Evolutionary conservation across 352 stramenopile genomes (phyloP), one percentile per base, ranked within the genome.

Genomic region (Pythium chondricola): DNA sequence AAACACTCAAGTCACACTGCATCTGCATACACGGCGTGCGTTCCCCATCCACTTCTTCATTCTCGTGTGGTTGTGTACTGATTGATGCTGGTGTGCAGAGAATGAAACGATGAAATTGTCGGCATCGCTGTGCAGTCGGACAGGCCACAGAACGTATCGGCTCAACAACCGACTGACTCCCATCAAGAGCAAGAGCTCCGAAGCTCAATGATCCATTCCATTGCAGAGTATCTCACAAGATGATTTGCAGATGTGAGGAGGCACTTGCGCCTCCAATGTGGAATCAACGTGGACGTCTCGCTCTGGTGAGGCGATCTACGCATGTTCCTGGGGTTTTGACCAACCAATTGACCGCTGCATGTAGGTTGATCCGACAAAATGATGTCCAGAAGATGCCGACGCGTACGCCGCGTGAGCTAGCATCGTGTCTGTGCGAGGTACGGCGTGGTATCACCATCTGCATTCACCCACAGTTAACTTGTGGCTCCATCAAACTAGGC

Each of bases 341-440:
- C n/a, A n/a, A n/a, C n/a, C n/a, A n/a, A n/a, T n/a, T n/a, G n/a
- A n/a, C n/a, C n/a, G n/a, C n/a, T 32, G n/a, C 13, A 17, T 27
- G 17, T 36, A 72, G 63, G 64, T 43, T 70, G 18, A 77, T 77
- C 29, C 61, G 70, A 33, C 67, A 77, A 35, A 74, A 72, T 32
- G 39, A 69, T 16, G 63, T 74, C 3, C 64, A 74, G 37, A 63
- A 68, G 30, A 70, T 73, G 62, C 44, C 65, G 13, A 54, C 14
- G 16, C 36, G 52, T 10, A 60, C 43, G 10, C 58, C 65, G 18
- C 25, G 45, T 18, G 67, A 74, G 32, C 42, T 77, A 4, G 67
- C 67, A 2, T 41, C 26, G 6, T 77, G 58, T 45, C 27, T 74
- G 17, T 77, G 67, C 29, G 63, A 77, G 52, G 63, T 77, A 30